Percentiles rank a stretch among this genome's conserved stretches.
These are phyloP conservation scores for Tetrapisispora iriomotensis DNA, from an alignment of 805 yeast genomes.

Conservation along the genomic window DNA sequence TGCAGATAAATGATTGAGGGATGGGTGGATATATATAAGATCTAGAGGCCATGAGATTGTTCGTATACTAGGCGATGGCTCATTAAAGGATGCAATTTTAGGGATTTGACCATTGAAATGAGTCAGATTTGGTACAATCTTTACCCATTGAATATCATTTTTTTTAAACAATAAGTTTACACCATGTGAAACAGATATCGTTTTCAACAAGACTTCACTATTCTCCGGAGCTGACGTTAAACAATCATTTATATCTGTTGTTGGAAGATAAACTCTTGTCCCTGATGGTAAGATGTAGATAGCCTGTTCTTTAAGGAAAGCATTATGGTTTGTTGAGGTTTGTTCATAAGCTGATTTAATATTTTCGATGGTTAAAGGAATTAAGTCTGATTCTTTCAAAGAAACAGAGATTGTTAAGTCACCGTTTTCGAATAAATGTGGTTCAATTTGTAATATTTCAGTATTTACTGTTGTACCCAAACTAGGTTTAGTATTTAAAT, in stretches of 20 bases:
- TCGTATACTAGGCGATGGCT: conserved; percentile 41
- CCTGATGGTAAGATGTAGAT: conserved; percentile 49
- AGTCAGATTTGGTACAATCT: conserved; percentile 54
- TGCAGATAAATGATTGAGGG: neutral
- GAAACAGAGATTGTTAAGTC: conserved; percentile 33
- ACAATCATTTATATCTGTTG: conserved; percentile 24
- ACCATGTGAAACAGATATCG: conserved; percentile 33
- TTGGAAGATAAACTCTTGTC: conserved; percentile 37
- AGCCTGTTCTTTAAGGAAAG: conserved; percentile 15
- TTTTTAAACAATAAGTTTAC: conserved; percentile 16
- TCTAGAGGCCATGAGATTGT: conserved; percentile 66
- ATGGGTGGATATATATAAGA: conserved; percentile 50
- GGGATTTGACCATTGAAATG: conserved; percentile 65
- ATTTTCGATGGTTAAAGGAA: conserved; percentile 25
- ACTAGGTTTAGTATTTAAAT: neutral
- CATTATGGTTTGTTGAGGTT: conserved; percentile 21
- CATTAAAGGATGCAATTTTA: conserved; percentile 45
- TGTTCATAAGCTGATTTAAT: conserved; percentile 8
- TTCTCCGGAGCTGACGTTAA: conserved; percentile 35
- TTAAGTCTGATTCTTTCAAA: conserved; percentile 26
- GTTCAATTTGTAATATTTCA: conserved; percentile 36
- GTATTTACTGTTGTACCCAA: conserved; percentile 5
- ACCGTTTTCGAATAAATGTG: conserved; percentile 38
- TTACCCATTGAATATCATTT: conserved; percentile 46
- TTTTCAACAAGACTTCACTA: conserved; percentile 28